phyloP scores from a whole-genome alignment of 495 filamentous ascomycete genomes.

The Hypoxylon fuscum region DNA sequence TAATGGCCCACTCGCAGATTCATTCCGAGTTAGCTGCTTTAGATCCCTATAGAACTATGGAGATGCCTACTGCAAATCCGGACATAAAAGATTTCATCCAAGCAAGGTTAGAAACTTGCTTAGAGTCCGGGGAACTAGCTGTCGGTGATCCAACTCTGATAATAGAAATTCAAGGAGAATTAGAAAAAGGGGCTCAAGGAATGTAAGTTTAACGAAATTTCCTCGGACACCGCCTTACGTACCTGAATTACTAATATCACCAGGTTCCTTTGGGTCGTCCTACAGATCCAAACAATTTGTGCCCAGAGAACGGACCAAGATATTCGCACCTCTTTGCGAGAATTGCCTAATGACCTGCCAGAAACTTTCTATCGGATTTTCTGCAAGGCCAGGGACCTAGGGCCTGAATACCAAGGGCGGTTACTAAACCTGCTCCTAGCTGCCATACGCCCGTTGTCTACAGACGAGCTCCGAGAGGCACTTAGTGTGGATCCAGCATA shows the following conservation, averaged over 20 bases:
- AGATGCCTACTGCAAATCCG: constrained; percentile 51
- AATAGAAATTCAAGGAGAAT: constrained; percentile 47
- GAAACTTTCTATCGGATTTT: constrained; percentile 54
- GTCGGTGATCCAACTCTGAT: constrained; percentile 50
- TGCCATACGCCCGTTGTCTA: constrained; percentile 48
- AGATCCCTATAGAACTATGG: constrained; percentile 9
- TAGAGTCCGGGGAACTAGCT: constrained; percentile 45
- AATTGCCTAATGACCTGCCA: constrained; percentile 54
- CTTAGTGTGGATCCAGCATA: constrained; percentile 51
- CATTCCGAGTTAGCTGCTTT: background rate
- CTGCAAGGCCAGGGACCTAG: constrained; percentile 34
- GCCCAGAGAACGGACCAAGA: constrained; percentile 50
- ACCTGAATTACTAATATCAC: background rate
- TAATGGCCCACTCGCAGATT: constrained; percentile 14
- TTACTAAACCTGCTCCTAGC: constrained; percentile 47
- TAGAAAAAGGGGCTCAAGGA: constrained; percentile 46
- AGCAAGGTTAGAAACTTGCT: constrained; percentile 44
- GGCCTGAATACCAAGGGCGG: constrained; percentile 33
- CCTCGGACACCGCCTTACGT: background rate
- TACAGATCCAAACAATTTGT: constrained; percentile 55
- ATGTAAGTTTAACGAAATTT: constrained; percentile 41
- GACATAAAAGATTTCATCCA: constrained; percentile 52
- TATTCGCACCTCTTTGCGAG: constrained; percentile 49
- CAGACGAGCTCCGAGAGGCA: constrained; percentile 55
- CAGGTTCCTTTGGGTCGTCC: constrained; percentile 54